Evolutionary conservation across 2,329 filamentous ascomycete genomes (phyloP).

Genomic region (Parascedosporium putredinis): DNA sequence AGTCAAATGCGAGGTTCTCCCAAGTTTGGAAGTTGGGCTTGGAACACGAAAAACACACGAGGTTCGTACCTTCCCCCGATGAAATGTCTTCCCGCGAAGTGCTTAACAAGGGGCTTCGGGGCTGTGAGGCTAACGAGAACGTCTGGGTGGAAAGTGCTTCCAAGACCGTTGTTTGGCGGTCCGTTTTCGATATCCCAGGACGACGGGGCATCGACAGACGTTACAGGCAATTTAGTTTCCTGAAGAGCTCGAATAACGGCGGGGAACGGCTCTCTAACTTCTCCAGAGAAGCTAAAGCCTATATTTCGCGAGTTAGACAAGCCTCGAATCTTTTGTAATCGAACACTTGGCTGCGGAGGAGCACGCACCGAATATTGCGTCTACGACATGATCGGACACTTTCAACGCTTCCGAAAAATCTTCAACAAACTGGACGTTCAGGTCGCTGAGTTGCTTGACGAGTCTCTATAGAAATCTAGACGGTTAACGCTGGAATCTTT

Average conservation of each 20-base stretch:
- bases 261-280: conserved; percentile 86
- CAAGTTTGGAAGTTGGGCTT: too few species aligned
- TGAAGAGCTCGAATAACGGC: conserved; percentile 69
- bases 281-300: conserved; percentile 87
- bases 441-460: conserved; percentile 71
- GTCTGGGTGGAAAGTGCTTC: conserved; percentile 68
- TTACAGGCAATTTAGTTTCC: conserved; percentile 62
- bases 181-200: conserved; percentile 90
- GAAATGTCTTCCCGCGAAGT: conserved; percentile 83
- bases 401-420: conserved; percentile 62
- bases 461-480: conserved; percentile 48
- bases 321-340: neutral
- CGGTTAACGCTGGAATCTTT: conserved; percentile 4
- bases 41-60: too few species aligned
- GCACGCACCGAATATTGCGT: conserved; percentile 76
- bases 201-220: conserved; percentile 85
- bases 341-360: conserved; percentile 3
- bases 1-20: too few species aligned
- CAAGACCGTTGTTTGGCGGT: conserved; percentile 66
- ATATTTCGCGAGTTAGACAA: conserved; percentile 7
- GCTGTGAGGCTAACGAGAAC: conserved; percentile 83
- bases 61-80: conserved; percentile 64
- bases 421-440: conserved; percentile 72
- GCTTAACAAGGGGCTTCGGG: conserved; percentile 78
- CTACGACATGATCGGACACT: conserved; percentile 70